Percentiles rank a stretch among this genome's conserved stretches.
These are phyloP conservation scores for Arthrobotrys pseudoclavata DNA, from an alignment of 2,329 filamentous ascomycete genomes.

Conservation along the genomic window DNA sequence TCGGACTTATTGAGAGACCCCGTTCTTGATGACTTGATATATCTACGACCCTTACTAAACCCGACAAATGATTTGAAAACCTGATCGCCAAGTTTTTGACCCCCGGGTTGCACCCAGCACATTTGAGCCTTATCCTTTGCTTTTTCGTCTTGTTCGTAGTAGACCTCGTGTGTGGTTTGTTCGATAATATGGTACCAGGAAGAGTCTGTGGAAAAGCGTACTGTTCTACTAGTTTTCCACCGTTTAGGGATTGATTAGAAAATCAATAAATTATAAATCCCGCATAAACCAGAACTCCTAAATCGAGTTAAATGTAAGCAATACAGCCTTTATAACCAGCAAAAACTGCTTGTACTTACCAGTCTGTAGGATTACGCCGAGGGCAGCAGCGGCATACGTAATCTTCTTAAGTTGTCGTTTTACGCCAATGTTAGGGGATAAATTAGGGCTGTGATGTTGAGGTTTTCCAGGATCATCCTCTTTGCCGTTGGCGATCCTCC, in stretches of 20 bases:
- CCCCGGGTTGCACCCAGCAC: slow-evolving; percentile 60
- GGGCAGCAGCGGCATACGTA: slow-evolving; percentile 26
- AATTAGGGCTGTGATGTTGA: slow-evolving; percentile 31
- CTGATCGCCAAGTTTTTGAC: slow-evolving; percentile 60
- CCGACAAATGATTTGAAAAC: slow-evolving; percentile 56
- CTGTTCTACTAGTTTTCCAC: neutral
- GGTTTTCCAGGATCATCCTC: neutral
- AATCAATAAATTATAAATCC: slow-evolving; percentile 22
- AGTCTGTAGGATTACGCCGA: slow-evolving; percentile 56
- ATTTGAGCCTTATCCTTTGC: slow-evolving; percentile 1
- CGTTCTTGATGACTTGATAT: slow-evolving; percentile 34
- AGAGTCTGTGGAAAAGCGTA: slow-evolving; percentile 56
- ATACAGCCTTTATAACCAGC: no score
- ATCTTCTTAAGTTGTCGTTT: slow-evolving; percentile 6
- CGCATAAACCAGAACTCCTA: slow-evolving; percentile 53
- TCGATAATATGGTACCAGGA: slow-evolving; percentile 55
- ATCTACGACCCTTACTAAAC: neutral
- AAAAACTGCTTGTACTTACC: slow-evolving; percentile 2
- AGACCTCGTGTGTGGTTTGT: slow-evolving; percentile 7
- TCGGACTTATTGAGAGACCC: neutral
- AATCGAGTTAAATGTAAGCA: neutral
- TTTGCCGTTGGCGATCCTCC: neutral
- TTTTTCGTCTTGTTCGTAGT: slow-evolving; percentile 10
- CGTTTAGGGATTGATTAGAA: neutral
- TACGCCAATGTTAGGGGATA: slow-evolving; percentile 57